Base-by-base conservation (phyloP, 768 basidiomycete species). In the Mycena venus region DNA sequence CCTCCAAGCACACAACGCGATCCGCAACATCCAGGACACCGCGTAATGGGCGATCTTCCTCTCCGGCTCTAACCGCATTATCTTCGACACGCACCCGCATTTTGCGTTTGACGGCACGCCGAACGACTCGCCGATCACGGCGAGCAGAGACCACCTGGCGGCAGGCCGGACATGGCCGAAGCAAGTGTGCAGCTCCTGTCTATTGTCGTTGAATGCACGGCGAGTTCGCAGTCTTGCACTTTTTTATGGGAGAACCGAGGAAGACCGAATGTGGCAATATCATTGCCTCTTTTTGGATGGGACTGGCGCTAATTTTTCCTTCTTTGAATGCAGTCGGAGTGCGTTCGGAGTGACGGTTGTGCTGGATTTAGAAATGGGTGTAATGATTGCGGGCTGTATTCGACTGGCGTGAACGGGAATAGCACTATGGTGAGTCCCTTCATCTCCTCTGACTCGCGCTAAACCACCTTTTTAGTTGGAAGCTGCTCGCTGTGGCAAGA, bases 1-100 rank as follows among this genome's bases (percentile, higher is more conserved):
- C 84, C 78, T 87, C 75, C 65, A 83, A 62, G 78, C 89, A 80
- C 86, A 87, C 82, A 73, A 89, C 65, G 86, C 87, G 80, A 86
- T 93, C 60, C 88, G 92, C 40, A 79, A 79, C 23, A 89, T 91
- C 80, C 68, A 80, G n/a, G 87, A 86, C 68, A 79, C 85, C 55
- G 70, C 55, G 36, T 78, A 70, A 36, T 90, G 89, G 88, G 84
- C 83, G 55, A 84, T 81, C 25, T 53, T 53, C 51, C 7, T 27
- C n/a, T n/a, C n/a, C n/a, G n/a, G n/a, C n/a, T n/a, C n/a, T n/a
- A n/a, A 38, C 36, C 36, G 15, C 36, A 4, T 38, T 4, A 14
- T 4, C 36, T 14, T 38, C 36, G 4, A 4, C 36, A 38, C 36
- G 36, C 4, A 38, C 36, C 36, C 36, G 6, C 6, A 6, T 23